Base-by-base conservation (phyloP, 2,329 filamentous ascomycete species). In the Chaetoscypha palmicola region DNA sequence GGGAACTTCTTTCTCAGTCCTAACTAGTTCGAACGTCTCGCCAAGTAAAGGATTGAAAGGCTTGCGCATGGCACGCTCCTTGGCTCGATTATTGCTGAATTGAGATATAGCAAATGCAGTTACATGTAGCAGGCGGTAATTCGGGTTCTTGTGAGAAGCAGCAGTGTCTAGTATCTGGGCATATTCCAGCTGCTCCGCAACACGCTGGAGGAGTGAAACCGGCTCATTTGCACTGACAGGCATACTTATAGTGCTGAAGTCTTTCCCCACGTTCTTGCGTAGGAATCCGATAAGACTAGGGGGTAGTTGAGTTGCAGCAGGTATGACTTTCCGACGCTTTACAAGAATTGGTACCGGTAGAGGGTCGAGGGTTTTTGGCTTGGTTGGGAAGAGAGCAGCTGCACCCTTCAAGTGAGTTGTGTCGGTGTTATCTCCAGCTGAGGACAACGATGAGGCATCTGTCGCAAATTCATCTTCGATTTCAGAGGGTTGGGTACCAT, bases 31-130 rank as follows among this genome's bases (percentile, higher is more conserved):
- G 63, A 79, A 98, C 0, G 92, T 98, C 67, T 98, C 92, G 38
- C 92, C 92, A 0, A 98, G 78, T 69, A 98, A 83, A 2, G 92
- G 92, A 57, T 96, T 98, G 68, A 97, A 98, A 0, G 92, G 92
- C 62, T 98, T 98, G 53, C 92, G 86, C 48, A 94, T 86, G 2
- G 90, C 83, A 31, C 92, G 85, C 64, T 98, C 92, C 60, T 89
- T 94, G 50, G 89, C 81, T 22, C 92, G 81, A 35, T 76, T 77
- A 58, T 78, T 83, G 46, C 89, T 92, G 55, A 96, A 86, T 49
- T 84, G 79, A 8, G 90, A 94, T 14, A 97, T 71, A 8, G 92
- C 92, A 64, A 97, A 98, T 1, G 91, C 90, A 0, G 89, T 78
- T 40, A 98, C 80, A 60, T 90, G 85, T 41, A 94, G 72, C 9